Evolutionary conservation across 352 stramenopile species (phyloP), one percentile per base, ranked within the genome.

Genomic region (Achlya hypogyna): DNA sequence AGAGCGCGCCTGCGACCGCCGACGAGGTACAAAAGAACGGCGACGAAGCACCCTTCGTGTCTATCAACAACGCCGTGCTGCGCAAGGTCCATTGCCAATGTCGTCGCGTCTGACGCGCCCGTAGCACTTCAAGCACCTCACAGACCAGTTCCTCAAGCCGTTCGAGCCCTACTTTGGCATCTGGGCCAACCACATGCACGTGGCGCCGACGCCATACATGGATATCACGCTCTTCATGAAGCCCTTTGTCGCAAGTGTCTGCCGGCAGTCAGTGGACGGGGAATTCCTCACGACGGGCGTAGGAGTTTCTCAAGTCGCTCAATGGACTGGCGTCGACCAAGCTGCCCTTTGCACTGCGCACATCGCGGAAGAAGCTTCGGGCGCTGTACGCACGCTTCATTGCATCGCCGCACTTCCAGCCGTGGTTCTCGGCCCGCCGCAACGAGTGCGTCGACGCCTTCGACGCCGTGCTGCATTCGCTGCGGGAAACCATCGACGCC

Each of bases 101-200:
- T 25, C 25, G n/a, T 22, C 12, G 25, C n/a, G n/a, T n/a, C n/a
- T n/a, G n/a, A n/a, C n/a, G n/a, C n/a, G n/a, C n/a, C 16, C 23
- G n/a, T 67, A 93, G 83, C 86, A 96, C 67, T 96, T 96, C 58
- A 75, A 81, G 40, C 81, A 88, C 69, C 77, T 96, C 12, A 95
- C 87, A 2, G 86, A 90, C 65, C 71, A 75, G 5, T 95, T 96
- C 47, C 70, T 96, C n/a, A 74, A 81, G n/a, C 87, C 87, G 16
- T 93, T 96, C 52, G 82, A 95, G 66, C 78, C 87, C 40, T 95
- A 89, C 60, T 93, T 96, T 65, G 82, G 84, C 18, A 82, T 96
- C 43, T 93, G 81, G 81, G 81, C 84, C 8, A 86, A 89, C 25
- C 52, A 66, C 25, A 35, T 60, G 53, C 14, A 40, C 18, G 34